Evolutionary conservation across 2,329 filamentous ascomycete species (phyloP).

Genomic region (Cordyceps javanica): DNA sequence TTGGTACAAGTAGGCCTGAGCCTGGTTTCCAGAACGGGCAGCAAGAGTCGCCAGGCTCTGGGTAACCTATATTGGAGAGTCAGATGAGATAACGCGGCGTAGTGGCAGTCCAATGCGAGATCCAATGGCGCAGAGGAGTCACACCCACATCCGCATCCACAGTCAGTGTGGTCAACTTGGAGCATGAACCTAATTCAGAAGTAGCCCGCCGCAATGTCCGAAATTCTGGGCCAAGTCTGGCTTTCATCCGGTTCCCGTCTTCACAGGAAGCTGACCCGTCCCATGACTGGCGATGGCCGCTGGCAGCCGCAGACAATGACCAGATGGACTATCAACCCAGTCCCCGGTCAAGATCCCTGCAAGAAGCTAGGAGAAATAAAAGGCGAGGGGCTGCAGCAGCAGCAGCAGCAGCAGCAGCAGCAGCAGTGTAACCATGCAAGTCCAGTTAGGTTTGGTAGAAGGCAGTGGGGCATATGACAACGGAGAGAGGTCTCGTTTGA

Average conservation of each 20-base stretch:
- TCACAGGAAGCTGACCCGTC: background rate
- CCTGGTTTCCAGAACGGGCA: background rate
- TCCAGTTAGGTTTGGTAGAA: background rate
- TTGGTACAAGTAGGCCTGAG: background rate
- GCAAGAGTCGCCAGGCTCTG: background rate
- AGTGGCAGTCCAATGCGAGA: conserved; percentile 8
- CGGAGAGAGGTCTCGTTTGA: conserved; percentile 13
- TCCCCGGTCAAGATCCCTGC: conserved; percentile 5
- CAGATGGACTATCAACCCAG: conserved; percentile 1
- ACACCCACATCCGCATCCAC: conserved; percentile 4
- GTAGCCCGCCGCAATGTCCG: conserved; percentile 10
- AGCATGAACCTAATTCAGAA: conserved; percentile 9
- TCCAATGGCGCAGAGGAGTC: conserved; percentile 7
- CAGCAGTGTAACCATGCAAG: conserved; percentile 10
- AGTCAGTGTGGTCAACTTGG: background rate
- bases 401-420: too few species aligned
- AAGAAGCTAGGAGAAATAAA: conserved; percentile 10
- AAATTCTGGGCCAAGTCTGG: conserved; percentile 6
- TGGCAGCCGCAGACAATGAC: conserved; percentile 5
- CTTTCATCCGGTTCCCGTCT: background rate
- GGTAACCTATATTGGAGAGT: conserved; percentile 1
- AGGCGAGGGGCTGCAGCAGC: background rate
- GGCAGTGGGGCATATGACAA: conserved; percentile 9
- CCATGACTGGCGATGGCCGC: conserved; percentile 9
- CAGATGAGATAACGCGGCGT: conserved; percentile 9